Conservation (phyloP, 306 rosid species). For the Prunus fruticosa region DNA sequence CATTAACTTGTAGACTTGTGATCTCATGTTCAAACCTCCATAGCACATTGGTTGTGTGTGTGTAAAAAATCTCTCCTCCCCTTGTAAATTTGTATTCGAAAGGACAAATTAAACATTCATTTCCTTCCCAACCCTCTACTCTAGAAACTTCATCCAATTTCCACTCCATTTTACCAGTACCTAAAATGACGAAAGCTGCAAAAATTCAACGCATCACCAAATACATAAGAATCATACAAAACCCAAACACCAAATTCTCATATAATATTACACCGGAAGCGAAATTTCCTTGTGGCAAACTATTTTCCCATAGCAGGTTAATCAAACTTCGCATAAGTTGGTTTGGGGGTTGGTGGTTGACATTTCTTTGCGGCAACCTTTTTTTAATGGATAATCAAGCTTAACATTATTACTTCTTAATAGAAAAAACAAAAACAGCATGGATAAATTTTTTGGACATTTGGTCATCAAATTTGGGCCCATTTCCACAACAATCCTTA, state of each 20-base stretch:
- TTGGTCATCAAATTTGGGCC: neutral
- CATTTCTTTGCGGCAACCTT: neutral
- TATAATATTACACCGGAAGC: neutral
- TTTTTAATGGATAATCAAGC: neutral
- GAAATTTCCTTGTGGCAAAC: neutral
- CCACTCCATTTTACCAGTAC: neutral
- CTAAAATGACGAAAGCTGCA: neutral
- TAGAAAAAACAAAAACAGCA: no score
- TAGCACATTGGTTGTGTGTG: no score
- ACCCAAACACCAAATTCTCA: neutral
- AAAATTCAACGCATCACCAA: neutral
- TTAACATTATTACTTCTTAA: neutral
- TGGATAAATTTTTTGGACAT: no score
- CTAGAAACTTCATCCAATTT: no score
- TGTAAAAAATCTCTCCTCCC: no score
- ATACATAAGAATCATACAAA: neutral
- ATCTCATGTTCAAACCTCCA: no score
- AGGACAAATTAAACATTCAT: neutral
- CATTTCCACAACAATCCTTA: neutral
- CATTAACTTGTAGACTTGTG: no score
- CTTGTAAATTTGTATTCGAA: no score
- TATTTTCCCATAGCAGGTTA: neutral
- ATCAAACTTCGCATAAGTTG: neutral
- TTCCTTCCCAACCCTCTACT: neutral
- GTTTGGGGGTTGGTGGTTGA: neutral